Conservation (phyloP, 140 eudicot genomes). For the Flaveria floridana region DNA sequence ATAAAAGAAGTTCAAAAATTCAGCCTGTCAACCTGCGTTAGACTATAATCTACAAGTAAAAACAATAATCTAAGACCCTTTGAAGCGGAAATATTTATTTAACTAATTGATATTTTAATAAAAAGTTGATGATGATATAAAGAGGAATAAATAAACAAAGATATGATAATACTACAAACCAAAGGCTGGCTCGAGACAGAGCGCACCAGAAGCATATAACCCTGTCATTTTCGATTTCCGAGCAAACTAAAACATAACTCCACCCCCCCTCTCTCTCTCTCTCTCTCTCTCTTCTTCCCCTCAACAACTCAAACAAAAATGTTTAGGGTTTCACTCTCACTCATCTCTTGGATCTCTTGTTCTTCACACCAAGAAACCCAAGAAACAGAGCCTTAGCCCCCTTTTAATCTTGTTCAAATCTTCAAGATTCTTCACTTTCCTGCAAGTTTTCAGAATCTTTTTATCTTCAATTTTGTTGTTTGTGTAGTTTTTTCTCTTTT, state of each 20-base stretch:
- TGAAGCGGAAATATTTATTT: too few relatives aligned
- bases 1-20: too few relatives aligned
- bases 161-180: conserved; percentile 15
- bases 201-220: conserved; percentile 31
- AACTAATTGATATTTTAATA: too few relatives aligned
- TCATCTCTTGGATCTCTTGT: conserved; percentile 30
- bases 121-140: background rate
- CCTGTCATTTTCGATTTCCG: conserved; percentile 42
- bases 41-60: too few relatives aligned
- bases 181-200: conserved; percentile 30
- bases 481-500: background rate
- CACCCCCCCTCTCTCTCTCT: conserved; percentile 3
- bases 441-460: conserved; percentile 17
- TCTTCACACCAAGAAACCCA: conserved; percentile 27
- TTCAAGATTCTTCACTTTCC: conserved; percentile 11
- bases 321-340: conserved; percentile 35
- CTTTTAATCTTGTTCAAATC: background rate
- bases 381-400: conserved; percentile 34
- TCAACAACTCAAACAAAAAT: conserved; percentile 7
- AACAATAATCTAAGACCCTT: too few relatives aligned
- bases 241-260: conserved; percentile 30
- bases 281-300: conserved; percentile 27
- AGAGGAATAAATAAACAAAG: background rate
- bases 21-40: too few relatives aligned
- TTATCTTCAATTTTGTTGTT: conserved; percentile 10